Conservation (phyloP, 1,284 basidiomycete species). For the Ceraceosorus bombacis region DNA sequence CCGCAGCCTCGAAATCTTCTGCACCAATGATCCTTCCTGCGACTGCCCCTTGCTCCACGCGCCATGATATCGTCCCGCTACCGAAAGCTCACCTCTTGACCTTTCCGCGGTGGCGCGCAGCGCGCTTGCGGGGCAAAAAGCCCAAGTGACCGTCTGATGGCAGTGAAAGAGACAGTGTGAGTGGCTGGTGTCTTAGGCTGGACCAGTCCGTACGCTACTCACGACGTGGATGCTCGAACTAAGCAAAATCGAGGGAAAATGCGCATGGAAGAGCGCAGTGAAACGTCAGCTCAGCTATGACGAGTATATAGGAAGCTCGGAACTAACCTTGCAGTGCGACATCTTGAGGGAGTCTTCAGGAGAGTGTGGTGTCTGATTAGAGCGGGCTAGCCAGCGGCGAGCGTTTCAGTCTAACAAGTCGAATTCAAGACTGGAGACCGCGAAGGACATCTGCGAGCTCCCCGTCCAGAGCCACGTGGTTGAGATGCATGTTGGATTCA, state of each 20-base stretch:
- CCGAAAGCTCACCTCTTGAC: slow-evolving; percentile 33
- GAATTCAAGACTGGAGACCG: too few species aligned
- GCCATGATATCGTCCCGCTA: background rate
- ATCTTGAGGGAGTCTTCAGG: slow-evolving; percentile 7
- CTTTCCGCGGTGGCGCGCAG: slow-evolving; percentile 47
- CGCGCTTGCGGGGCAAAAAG: slow-evolving; percentile 49
- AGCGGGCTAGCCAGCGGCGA: too few species aligned
- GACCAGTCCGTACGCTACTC: background rate
- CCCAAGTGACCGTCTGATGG: slow-evolving; percentile 40
- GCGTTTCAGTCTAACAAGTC: too few species aligned
- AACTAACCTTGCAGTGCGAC: slow-evolving; percentile 10
- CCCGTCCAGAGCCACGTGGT: too few species aligned
- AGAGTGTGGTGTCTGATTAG: too few species aligned
- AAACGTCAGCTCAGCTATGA: background rate
- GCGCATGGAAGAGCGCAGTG: background rate
- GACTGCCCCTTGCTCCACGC: too few species aligned
- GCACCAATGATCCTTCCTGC: too few species aligned
- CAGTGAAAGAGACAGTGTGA: slow-evolving; percentile 3
- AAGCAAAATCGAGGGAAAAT: background rate
- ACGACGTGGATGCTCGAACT: slow-evolving; percentile 11
- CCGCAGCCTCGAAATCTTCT: too few species aligned
- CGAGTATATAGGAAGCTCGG: background rate
- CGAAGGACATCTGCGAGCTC: too few species aligned
- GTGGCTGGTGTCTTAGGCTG: background rate
- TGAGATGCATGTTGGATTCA: too few species aligned